Base-by-base conservation (phyloP, 495 filamentous ascomycete species). In the Penicillium ucsense region DNA sequence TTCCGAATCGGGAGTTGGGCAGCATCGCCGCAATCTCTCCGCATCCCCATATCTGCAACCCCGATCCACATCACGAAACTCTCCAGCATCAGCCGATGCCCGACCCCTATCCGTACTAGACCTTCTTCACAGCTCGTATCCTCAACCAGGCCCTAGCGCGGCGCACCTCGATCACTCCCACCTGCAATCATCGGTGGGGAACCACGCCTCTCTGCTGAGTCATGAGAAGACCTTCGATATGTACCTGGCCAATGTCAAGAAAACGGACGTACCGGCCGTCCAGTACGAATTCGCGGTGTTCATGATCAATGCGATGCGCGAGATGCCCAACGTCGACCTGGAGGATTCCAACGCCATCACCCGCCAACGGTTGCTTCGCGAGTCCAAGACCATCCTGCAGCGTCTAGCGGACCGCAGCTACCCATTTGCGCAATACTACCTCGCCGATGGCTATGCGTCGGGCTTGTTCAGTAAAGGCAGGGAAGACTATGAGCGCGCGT, bases 201-300 rank as follows among this genome's bases (percentile, higher is more conserved):
- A 78, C 51, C 90, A 92, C 61, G 90, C 90, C 11, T 94, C 88
- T 3, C 72, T 97, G 7, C 75, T 99, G 29, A 90, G 89, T 59
- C 83, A 87, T 33, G 83, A 86, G 57, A 84, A 95, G 60, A 97
- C 92, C 2, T 75, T 99, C 47, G 90, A 97, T 49, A 95, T 96
- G 91, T 99, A 99, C 59, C 76, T 94, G 31, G 82, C 83, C 36
- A 97, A 95, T 60, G 86, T 95, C 27, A 97, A 95, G 73, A 99
- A 97, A 64, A 91, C 90, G 0, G 91, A 87, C 50, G 88, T 96
- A 59, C 79, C 84, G 4, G 77, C 81, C 5, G 81, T 90, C 28
- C 87, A 94, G 61, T 97, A 97, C 66, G 90, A 94, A 29, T 95
- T 99, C 57, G 92, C 94, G 4, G 75, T 96, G 38, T 95, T 91